Percentiles rank a stretch among this genome's conserved stretches.
Conservation (phyloP, 495 filamentous ascomycete genomes). For the Antarctomyces pellizariae region DNA sequence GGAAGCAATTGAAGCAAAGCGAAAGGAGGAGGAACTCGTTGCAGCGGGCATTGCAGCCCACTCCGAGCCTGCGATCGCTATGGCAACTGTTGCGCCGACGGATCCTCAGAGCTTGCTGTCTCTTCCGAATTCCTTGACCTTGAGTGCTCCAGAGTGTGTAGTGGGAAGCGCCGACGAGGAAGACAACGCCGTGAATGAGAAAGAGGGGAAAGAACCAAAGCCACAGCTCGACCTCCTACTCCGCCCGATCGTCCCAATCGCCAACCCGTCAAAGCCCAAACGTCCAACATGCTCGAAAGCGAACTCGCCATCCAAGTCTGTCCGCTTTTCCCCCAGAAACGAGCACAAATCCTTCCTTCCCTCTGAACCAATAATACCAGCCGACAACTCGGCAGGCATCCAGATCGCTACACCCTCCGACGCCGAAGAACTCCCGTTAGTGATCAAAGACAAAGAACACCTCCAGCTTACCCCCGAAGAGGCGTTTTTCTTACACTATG, state of each 20-base stretch:
- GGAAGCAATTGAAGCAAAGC: conserved; percentile 50
- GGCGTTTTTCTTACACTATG: conserved; percentile 75
- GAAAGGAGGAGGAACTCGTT: conserved; percentile 17
- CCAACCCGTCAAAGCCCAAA: too few species aligned
- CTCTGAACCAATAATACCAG: conserved; percentile 22
- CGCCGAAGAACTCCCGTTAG: conserved; percentile 5
- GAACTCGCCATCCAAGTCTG: too few species aligned
- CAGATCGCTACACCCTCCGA: conserved; percentile 1
- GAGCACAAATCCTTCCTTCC: conserved; percentile 29
- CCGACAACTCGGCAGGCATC: conserved; percentile 7
- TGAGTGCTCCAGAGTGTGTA: too few species aligned
- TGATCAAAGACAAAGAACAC: conserved; percentile 59
- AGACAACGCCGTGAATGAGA: too few species aligned
- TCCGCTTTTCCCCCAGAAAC: conserved; percentile 37
- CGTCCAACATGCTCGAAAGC: too few species aligned
- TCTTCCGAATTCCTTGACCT: too few species aligned
- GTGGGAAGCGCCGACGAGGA: too few species aligned
- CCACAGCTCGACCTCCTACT: too few species aligned
- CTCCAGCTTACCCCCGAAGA: conserved; percentile 79
- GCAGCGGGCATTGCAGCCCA: conserved; percentile 1
- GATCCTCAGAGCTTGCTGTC: background rate
- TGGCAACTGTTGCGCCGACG: background rate
- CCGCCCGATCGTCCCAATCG: too few species aligned
- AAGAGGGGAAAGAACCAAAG: too few species aligned
- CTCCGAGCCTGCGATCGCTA: background rate